Evolutionary conservation across 805 yeast genomes (phyloP).

Genomic region (Ogataea trehalophila): DNA sequence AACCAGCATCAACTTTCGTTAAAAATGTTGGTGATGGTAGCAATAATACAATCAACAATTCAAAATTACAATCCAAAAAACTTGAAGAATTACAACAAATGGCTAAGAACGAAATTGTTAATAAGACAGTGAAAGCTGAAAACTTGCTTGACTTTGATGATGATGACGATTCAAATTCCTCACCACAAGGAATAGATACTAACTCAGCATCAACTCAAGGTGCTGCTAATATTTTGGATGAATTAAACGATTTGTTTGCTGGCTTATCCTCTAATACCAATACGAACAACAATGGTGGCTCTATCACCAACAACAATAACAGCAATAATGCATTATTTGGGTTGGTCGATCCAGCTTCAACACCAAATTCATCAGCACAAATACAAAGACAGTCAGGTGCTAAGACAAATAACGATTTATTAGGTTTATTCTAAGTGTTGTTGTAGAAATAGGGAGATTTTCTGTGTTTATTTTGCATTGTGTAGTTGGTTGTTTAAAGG

Average conservation of each 20-base stretch:
- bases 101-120: constrained; percentile 71
- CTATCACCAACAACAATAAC: neutral
- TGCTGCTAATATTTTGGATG: constrained; percentile 52
- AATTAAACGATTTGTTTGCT: constrained; percentile 67
- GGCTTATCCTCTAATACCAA: constrained; percentile 27
- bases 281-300: neutral
- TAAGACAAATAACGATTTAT: constrained; percentile 14
- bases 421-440: constrained; percentile 10
- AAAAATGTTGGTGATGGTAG: constrained; percentile 11
- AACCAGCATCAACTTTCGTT: constrained; percentile 66
- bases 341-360: neutral
- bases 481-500: too few species aligned
- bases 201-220: constrained; percentile 16
- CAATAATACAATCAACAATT: constrained; percentile 17
- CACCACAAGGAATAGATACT: constrained; percentile 7
- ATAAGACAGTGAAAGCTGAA: constrained; percentile 59
- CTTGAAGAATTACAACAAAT: constrained; percentile 73
- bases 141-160: constrained; percentile 83
- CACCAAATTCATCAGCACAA: neutral
- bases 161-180: constrained; percentile 35
- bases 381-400: neutral
- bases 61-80: constrained; percentile 41
- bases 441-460: too few species aligned
- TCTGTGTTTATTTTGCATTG: too few species aligned
- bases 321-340: constrained; percentile 10